Percentiles rank a stretch among this genome's conserved stretches.
Conservation (phyloP, 169 alveolate genomes). For the Perkinsus olseni region DNA sequence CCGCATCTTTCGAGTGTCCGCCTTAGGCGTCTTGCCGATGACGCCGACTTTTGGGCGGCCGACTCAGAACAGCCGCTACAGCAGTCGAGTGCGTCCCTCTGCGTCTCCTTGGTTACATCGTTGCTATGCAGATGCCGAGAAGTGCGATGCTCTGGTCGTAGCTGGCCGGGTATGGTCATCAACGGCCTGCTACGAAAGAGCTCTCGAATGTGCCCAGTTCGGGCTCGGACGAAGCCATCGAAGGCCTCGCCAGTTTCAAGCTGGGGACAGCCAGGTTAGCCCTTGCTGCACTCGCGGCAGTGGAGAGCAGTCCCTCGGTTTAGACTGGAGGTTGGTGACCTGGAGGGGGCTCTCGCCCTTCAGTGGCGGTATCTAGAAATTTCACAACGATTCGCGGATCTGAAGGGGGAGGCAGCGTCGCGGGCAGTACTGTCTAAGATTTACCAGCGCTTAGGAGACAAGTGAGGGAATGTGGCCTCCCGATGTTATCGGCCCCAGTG, state of each 20-base stretch:
- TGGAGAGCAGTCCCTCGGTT: neutral
- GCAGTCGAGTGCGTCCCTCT: neutral
- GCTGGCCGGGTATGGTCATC: neutral
- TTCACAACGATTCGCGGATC: neutral
- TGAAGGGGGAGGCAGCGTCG: neutral
- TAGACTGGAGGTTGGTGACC: neutral
- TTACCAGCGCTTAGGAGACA: neutral
- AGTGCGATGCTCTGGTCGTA: neutral
- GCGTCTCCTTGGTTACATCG: no score
- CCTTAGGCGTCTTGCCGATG: neutral
- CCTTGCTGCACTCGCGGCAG: no score
- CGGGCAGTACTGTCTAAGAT: neutral
- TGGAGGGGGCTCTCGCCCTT: neutral
- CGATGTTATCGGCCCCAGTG: neutral
- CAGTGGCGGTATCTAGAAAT: neutral
- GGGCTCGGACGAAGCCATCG: neutral
- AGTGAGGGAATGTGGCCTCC: neutral
- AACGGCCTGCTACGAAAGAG: neutral
- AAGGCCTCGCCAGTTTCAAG: neutral
- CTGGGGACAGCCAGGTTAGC: neutral
- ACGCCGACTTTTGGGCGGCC: neutral
- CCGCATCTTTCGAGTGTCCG: neutral
- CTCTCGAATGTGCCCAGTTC: neutral
- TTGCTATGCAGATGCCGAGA: neutral
- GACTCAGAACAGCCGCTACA: neutral